Conservation (phyloP, 2,329 filamentous ascomycete species). For the Aspergillus amoenus region DNA sequence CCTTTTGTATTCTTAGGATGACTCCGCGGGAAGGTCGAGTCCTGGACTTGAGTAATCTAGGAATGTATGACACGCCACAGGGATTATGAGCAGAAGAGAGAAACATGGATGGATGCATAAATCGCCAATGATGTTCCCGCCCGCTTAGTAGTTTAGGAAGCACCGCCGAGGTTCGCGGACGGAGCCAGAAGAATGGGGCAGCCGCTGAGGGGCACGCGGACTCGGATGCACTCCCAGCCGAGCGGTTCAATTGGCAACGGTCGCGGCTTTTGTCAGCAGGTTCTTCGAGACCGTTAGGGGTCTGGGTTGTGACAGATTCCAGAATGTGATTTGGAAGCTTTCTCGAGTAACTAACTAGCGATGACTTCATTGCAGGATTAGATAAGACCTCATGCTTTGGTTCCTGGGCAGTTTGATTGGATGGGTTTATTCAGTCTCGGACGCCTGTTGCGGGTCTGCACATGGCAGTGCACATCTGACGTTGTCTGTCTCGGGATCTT, state of each 20-base stretch:
- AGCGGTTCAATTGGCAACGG: constrained; percentile 1
- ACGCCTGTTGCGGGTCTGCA: background rate
- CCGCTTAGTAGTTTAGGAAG: too few relatives aligned
- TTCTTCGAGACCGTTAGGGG: background rate
- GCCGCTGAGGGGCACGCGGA: constrained; percentile 7
- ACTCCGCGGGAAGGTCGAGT: background rate
- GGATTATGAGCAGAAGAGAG: background rate
- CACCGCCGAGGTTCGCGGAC: constrained; percentile 7
- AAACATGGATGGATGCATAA: background rate
- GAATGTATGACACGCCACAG: background rate
- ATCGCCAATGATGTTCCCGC: too few relatives aligned
- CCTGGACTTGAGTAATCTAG: background rate
- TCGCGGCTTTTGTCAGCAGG: constrained; percentile 9
- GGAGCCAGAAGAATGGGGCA: background rate
- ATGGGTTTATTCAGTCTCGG: background rate
- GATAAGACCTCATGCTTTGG: background rate
- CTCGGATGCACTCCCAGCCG: constrained; percentile 2
- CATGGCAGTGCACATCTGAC: too few relatives aligned
- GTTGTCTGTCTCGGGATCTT: too few relatives aligned
- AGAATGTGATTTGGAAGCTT: background rate
- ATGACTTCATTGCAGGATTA: constrained; percentile 2
- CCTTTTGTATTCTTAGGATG: constrained; percentile 6
- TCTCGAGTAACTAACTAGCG: background rate
- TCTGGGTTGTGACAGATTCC: background rate
- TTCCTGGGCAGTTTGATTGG: background rate